Evolutionary conservation across 306 rosid species (phyloP).

Genomic region (Gastrolobium villosum): DNA sequence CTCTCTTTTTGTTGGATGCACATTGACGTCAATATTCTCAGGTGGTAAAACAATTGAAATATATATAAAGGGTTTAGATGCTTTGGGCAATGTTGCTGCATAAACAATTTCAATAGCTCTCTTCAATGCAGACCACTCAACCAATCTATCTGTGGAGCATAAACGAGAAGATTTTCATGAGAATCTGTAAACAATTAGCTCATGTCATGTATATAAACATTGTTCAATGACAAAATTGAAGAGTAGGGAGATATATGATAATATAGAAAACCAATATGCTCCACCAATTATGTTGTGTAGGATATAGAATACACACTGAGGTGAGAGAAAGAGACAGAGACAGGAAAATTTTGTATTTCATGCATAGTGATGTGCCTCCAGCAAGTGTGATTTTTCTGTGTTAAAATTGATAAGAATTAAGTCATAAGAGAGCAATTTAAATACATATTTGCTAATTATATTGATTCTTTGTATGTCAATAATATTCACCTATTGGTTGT

Average conservation of each 20-base stretch:
- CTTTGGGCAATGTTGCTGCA: slow-evolving; percentile 95
- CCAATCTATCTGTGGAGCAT: slow-evolving; percentile 82
- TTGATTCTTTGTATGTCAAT: too few species aligned
- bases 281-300: slow-evolving; percentile 6
- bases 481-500: too few species aligned
- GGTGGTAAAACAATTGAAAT: slow-evolving; percentile 84
- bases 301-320: not conserved
- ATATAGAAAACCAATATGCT: slow-evolving; percentile 13
- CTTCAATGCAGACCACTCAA: slow-evolving; percentile 92
- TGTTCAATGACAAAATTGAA: slow-evolving; percentile 15
- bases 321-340: not conserved
- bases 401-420: too few species aligned
- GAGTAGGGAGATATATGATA: slow-evolving; percentile 13
- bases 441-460: too few species aligned
- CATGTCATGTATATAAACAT: slow-evolving; percentile 18
- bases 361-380: too few species aligned
- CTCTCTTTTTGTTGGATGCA: slow-evolving; percentile 98
- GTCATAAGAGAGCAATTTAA: too few species aligned
- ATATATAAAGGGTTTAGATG: slow-evolving; percentile 90
- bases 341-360: not conserved
- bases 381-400: too few species aligned
- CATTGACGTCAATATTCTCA: slow-evolving; percentile 90
- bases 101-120: slow-evolving; percentile 95
- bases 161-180: slow-evolving; percentile 33
- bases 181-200: slow-evolving; percentile 37